These are phyloP conservation scores for Oenanthe sinensis DNA, from an alignment of 129 eudicot genomes.

Conservation along the genomic window DNA sequence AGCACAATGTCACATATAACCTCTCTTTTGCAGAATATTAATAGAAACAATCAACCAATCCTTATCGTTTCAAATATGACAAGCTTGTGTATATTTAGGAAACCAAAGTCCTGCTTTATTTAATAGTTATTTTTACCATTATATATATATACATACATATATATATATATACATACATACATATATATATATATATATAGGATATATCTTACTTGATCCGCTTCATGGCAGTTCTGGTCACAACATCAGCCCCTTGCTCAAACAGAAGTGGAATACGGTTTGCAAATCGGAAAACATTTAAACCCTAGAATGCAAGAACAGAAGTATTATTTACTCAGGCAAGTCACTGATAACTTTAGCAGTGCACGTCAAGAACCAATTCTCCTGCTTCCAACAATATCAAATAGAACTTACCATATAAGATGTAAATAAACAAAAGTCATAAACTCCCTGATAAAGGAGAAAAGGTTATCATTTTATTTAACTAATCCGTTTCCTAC, in stretches of 20 bases:
- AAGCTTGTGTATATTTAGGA: neutral
- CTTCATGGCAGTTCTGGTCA: conserved; percentile 90
- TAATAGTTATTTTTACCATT: neutral
- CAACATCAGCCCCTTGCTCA: conserved; percentile 99
- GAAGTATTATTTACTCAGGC: neutral
- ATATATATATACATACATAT: neutral
- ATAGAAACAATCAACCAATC: neutral
- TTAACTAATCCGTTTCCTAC: neutral
- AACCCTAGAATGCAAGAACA: conserved; percentile 46
- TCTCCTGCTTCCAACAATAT: neutral
- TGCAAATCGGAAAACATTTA: conserved; percentile 92
- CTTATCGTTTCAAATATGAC: neutral
- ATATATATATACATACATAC: too few relatives aligned
- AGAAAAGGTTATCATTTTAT: neutral
- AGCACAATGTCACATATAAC: conserved; percentile 1
- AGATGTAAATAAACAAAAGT: neutral
- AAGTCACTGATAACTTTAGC: neutral
- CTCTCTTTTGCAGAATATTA: neutral
- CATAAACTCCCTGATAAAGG: neutral
- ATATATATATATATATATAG: too few relatives aligned
- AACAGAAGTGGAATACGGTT: conserved; percentile 95
- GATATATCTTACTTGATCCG: conserved; percentile 69
- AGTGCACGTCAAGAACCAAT: conserved; percentile 3
- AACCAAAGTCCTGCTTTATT: neutral
- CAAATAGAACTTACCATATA: neutral